Percentiles rank a stretch among this genome's conserved stretches.
Evolutionary conservation across 257 asterid species (phyloP).

Genomic region (Solanum corneliomulleri): DNA sequence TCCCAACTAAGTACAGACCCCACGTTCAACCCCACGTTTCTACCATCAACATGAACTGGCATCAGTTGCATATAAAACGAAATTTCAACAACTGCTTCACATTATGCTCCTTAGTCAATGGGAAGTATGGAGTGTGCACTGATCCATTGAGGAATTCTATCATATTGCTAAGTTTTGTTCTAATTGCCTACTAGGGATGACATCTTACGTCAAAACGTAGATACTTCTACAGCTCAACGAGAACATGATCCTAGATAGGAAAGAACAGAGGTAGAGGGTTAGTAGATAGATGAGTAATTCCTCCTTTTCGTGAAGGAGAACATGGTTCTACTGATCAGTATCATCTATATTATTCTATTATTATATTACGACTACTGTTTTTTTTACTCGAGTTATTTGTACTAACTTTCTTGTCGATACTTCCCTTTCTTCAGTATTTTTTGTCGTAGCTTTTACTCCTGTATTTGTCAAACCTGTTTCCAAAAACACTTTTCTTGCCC

Average conservation of each 20-base stretch:
- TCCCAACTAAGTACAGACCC: not conserved
- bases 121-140: not conserved
- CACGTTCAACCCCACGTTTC: not conserved
- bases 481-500: not conserved
- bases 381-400: not conserved
- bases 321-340: not conserved
- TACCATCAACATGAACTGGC: not conserved
- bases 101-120: not conserved
- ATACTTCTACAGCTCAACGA: not conserved
- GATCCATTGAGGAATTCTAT: not conserved
- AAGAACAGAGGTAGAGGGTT: not conserved
- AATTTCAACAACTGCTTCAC: not conserved
- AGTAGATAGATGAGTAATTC: not conserved
- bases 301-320: not conserved
- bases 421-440: not conserved
- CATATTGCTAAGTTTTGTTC: not conserved
- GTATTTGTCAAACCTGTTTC: not conserved
- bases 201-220: not conserved
- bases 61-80: not conserved
- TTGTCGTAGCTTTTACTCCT: not conserved
- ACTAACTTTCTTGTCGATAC: not conserved
- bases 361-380: too few species aligned
- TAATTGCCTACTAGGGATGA: not conserved
- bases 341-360: not conserved
- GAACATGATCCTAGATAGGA: not conserved